Evolutionary conservation across 2,329 filamentous ascomycete genomes (phyloP), one percentile per base, ranked within the genome.

Genomic region (Aphanocladium album): DNA sequence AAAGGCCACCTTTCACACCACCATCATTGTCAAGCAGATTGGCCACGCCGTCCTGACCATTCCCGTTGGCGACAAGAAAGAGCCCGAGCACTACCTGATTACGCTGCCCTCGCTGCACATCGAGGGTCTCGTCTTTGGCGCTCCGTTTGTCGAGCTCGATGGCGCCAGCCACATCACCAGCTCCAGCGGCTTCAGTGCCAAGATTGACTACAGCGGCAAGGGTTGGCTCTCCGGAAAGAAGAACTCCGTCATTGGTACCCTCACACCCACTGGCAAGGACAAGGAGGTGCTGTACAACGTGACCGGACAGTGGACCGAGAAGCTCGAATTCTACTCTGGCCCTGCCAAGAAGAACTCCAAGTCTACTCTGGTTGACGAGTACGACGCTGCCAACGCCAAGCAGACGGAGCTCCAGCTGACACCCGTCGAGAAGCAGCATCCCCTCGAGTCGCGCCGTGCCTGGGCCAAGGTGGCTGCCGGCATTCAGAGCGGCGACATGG

Each of bases 141-240:
- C 89, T 3, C 93, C 95, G 3, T 97, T 95, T 70, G 89, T 97
- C 65, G 95, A 99, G 75, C 83, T 98, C 47, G 91, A 96, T 70
- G 88, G 89, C 69, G 85, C 83, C 63, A 92, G 89, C 67, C 91
- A 89, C 76, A 97, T 99, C 68, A 85, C 87, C 60, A 95, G 91
- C 65, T 95, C 89, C 25, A 89, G 88, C 2, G 93, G 95, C 57
- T 97, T 89, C 77, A 89, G 91, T 5, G 85, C 91, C 65, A 93
- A 91, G 77, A 90, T 98, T 69, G 91, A 96, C 72, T 99, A 96
- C 79, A 89, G 86, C 63, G 93, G 93, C 69, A 93, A 91, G 73
- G 93, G 93, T 61, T 99, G 93, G 93, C 76, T 99, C 11, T 92
- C 89, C 50, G 95, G 93, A 66, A 96, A 96, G 82, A 97, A 96